phyloP scores from a whole-genome alignment of 1,139 yeast species.

The Entelexis paramagnoliae region DNA sequence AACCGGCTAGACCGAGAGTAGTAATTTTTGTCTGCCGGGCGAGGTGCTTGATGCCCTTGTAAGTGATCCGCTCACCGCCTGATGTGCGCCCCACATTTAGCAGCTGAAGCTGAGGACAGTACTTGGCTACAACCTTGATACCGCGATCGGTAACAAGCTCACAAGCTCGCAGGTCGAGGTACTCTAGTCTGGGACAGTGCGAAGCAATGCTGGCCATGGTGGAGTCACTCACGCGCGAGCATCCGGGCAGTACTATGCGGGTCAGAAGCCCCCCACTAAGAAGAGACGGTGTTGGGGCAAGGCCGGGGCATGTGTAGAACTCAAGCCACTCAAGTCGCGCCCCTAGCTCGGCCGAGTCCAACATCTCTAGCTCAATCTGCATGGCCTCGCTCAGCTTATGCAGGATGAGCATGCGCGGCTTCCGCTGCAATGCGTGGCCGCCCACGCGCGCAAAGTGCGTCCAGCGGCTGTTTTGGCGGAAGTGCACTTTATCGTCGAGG shows the following conservation, averaged over 20 bases:
- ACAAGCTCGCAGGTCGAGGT: slow-evolving; percentile 76
- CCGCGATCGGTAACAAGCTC: slow-evolving; percentile 69
- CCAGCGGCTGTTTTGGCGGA: slow-evolving; percentile 43
- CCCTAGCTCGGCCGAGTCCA: slow-evolving; percentile 35
- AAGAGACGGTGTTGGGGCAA: slow-evolving; percentile 48
- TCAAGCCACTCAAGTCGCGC: slow-evolving; percentile 56
- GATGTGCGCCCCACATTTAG: slow-evolving; percentile 75
- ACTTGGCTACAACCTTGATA: slow-evolving; percentile 49
- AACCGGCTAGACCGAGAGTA: slow-evolving; percentile 86
- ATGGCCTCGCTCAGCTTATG: slow-evolving; percentile 40
- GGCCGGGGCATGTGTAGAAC: slow-evolving; percentile 69
- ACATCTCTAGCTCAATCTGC: slow-evolving; percentile 38
- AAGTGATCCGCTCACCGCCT: slow-evolving; percentile 60
- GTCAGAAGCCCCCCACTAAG: slow-evolving; percentile 38
- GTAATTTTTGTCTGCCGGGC: slow-evolving; percentile 45
- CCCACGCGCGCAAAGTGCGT: slow-evolving; percentile 33
- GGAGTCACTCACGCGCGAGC: slow-evolving; percentile 49
- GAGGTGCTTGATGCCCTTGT: slow-evolving; percentile 51
- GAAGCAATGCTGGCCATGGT: slow-evolving; percentile 45
- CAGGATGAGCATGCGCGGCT: slow-evolving; percentile 38
- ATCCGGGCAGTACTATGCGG: slow-evolving; percentile 63
- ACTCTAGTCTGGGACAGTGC: slow-evolving; percentile 49
- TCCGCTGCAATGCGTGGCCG: slow-evolving; percentile 14
- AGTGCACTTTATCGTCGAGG: slow-evolving; percentile 46
- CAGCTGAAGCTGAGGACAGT: slow-evolving; percentile 46